Base-by-base conservation (phyloP, 2,329 filamentous ascomycete genomes). In the Clonostachys byssicola region DNA sequence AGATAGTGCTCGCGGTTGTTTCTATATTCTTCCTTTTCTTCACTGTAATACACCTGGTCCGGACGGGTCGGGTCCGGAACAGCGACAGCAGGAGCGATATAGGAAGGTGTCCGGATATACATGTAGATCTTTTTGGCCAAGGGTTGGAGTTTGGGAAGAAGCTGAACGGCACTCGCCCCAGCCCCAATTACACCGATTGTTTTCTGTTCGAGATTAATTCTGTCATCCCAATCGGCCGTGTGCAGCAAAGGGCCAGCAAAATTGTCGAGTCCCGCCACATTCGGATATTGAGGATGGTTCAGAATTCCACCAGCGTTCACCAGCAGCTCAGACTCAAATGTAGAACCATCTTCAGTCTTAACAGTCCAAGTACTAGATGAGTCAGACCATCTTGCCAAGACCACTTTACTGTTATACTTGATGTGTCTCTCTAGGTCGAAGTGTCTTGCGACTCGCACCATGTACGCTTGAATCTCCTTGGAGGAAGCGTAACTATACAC, bases 141-240 rank as follows among this genome's bases (percentile, higher is more conserved):
- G 4, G 54, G 51, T 12, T 54, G 53, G n/a, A 81, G 70, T 33
- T 70, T 67, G 1, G 77, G 71, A 9, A 78, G 55, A 33, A 81
- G 63, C 51, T 81, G 78, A 14, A 80, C 68, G 1, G 75, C 77
- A 1, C 75, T 77, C n/a, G 77, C 68, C 7, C 77, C 77, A 44
- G 77, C 81, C 8, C 78, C 78, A 42, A 82, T 77, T 12, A 82
- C 64, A 3, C 71, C 75, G 8, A 81, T 70, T 1, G 63, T 67
- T 56, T 80, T 81, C 50, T 66, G 70, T 13, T 65, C 55, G 47
- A 70, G 67, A 43, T 77, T 68, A 36, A 78, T 33, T 9, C 23
- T 39, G 12, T 47, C 44, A 34, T 44, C 45, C 48, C 48, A 49
- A 13, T 63, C 64, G 2, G 78, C 77, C 5, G 72, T 80, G 56